phyloP scores from a whole-genome alignment of 441 rosid species.

The Eugenia klotzschiana region DNA sequence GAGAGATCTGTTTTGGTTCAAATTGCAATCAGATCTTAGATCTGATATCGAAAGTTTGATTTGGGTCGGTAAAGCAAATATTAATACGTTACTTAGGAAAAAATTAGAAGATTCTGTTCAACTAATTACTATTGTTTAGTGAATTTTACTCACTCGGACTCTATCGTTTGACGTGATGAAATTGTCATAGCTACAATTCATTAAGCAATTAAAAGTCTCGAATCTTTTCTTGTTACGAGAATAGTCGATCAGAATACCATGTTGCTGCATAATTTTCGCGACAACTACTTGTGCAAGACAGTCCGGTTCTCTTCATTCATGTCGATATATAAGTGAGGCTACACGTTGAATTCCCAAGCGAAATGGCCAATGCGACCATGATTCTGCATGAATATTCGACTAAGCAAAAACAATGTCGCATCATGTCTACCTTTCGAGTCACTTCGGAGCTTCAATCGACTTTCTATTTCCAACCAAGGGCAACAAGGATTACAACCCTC shows the following conservation, averaged over 20 bases:
- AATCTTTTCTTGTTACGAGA: too few relatives aligned
- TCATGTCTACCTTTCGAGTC: neutral
- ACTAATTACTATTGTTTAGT: neutral
- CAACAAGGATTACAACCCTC: neutral
- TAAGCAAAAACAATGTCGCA: neutral
- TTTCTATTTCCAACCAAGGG: neutral
- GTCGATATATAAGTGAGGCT: neutral
- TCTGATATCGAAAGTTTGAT: neutral
- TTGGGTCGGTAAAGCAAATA: neutral
- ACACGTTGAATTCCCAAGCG: neutral
- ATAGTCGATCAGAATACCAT: neutral
- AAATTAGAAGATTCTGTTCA: neutral
- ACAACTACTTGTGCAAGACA: neutral
- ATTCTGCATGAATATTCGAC: neutral
- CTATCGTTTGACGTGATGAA: neutral
- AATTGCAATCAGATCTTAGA: too few relatives aligned
- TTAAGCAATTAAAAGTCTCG: neutral
- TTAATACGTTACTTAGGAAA: neutral
- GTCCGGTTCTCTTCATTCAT: fast-evolving
- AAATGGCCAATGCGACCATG: neutral
- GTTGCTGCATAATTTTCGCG: neutral
- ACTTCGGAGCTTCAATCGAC: neutral
- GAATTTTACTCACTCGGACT: neutral
- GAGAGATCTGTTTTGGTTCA: neutral
- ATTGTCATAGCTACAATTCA: neutral